These are phyloP conservation scores for Colletotrichum orchidophilum DNA, from an alignment of 2,329 filamentous ascomycete species.

Conservation along the genomic window DNA sequence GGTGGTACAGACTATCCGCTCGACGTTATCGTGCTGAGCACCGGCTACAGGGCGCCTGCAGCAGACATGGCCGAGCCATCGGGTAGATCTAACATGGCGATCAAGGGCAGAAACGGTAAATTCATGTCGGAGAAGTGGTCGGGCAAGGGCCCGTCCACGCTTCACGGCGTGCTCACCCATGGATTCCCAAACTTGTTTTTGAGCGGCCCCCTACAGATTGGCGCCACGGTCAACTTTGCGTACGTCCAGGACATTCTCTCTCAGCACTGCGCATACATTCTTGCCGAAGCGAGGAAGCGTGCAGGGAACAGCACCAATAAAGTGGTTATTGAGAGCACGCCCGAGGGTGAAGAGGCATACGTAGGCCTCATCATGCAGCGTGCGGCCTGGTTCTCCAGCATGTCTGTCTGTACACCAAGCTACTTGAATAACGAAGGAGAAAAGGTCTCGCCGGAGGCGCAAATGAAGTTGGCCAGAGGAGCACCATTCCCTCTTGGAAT, in stretches of 20 bases:
- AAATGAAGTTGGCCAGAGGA: constrained; percentile 43
- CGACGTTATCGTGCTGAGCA: constrained; percentile 50
- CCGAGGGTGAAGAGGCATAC: constrained; percentile 59
- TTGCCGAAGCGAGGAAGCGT: constrained; percentile 37
- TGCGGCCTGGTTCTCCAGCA: constrained; percentile 49
- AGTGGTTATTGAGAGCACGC: constrained; percentile 53
- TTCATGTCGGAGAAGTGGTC: constrained; percentile 57
- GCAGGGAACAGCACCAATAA: constrained; percentile 32
- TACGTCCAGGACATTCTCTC: constrained; percentile 47
- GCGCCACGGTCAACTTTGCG: constrained; percentile 48
- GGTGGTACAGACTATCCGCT: constrained; percentile 57
- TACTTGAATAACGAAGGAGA: constrained; percentile 61
- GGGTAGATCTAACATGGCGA: constrained; percentile 33
- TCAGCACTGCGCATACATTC: constrained; percentile 53
- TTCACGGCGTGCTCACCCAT: constrained; percentile 59
- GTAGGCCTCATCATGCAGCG: constrained; percentile 48
- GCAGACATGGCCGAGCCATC: constrained; percentile 43
- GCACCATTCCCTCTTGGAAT: constrained; percentile 45
- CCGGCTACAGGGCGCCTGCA: constrained; percentile 46
- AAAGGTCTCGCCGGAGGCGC: constrained; percentile 39
- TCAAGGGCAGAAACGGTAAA: constrained; percentile 54
- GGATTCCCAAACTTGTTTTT: constrained; percentile 67
- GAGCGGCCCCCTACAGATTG: constrained; percentile 52
- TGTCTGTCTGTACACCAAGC: constrained; percentile 62
- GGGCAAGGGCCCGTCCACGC: constrained; percentile 52